Percentiles rank a stretch among this genome's conserved stretches.
phyloP scores from a whole-genome alignment of 1,139 yeast species.

The Candida gigantensis region DNA sequence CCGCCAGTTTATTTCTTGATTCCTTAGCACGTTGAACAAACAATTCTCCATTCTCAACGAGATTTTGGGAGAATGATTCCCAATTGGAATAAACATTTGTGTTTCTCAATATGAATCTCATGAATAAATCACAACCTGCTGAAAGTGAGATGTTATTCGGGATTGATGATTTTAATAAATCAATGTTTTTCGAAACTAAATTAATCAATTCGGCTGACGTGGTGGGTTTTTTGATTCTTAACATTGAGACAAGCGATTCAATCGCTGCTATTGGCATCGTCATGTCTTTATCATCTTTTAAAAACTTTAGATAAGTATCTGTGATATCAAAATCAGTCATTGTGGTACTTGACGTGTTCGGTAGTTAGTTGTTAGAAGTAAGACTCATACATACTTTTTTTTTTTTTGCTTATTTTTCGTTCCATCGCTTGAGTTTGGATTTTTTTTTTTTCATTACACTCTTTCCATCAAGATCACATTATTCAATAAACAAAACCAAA shows the following conservation, averaged over 20 bases:
- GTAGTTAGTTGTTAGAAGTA: too few relatives aligned
- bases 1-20: slow-evolving; percentile 84
- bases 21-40: slow-evolving; percentile 92
- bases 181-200: slow-evolving; percentile 74
- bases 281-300: slow-evolving; percentile 87
- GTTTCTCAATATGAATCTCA: slow-evolving; percentile 88
- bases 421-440: neutral
- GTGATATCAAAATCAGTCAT: slow-evolving; percentile 65
- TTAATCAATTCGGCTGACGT: slow-evolving; percentile 93
- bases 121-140: slow-evolving; percentile 97
- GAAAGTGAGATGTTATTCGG: slow-evolving; percentile 89
- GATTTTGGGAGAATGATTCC: slow-evolving; percentile 88
- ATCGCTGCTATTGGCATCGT: slow-evolving; percentile 99
- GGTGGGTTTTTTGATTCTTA: slow-evolving; percentile 79
- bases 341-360: too few relatives aligned
- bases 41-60: slow-evolving; percentile 90
- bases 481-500: neutral
- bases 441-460: neutral
- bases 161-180: slow-evolving; percentile 71
- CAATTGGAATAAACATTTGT: slow-evolving; percentile 89
- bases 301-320: slow-evolving; percentile 72
- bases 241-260: slow-evolving; percentile 84
- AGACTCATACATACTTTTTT: neutral
- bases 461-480: neutral
- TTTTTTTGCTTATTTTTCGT: neutral